Evolutionary conservation across 2,329 filamentous ascomycete genomes (phyloP).

Genomic region (Ascochyta lentis): DNA sequence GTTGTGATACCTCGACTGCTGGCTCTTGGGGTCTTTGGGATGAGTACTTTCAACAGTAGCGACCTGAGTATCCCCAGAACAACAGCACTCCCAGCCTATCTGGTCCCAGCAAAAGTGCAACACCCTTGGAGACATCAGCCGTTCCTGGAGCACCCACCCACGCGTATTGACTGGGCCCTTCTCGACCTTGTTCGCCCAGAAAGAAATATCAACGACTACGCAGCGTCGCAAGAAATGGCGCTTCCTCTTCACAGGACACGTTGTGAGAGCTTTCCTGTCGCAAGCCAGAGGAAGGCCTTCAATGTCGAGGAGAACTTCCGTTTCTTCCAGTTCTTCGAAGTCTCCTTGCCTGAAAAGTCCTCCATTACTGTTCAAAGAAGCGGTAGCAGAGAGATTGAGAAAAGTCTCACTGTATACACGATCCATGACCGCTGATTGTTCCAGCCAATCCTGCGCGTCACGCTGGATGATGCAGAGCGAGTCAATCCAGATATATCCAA

Average conservation of each 20-base stretch:
- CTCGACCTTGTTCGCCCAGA: slow-evolving; percentile 25
- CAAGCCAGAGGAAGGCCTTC: slow-evolving; percentile 7
- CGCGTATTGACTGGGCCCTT: slow-evolving; percentile 24
- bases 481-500: background rate
- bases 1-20: background rate
- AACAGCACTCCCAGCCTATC: slow-evolving; percentile 31
- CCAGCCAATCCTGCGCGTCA: slow-evolving; percentile 24
- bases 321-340: slow-evolving; percentile 15
- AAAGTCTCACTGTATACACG: slow-evolving; percentile 23
- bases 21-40: background rate
- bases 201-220: background rate
- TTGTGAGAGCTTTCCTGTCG: background rate
- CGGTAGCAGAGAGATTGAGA: slow-evolving; percentile 35
- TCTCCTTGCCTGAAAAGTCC: slow-evolving; percentile 22
- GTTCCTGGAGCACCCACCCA: slow-evolving; percentile 36
- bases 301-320: slow-evolving; percentile 22
- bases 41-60: background rate
- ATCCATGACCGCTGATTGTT: slow-evolving; percentile 23
- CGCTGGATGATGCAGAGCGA: background rate
- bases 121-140: slow-evolving; percentile 28
- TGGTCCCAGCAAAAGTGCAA: slow-evolving; percentile 30
- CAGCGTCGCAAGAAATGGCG: background rate
- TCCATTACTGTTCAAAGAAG: slow-evolving; percentile 16
- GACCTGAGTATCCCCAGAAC: slow-evolving; percentile 1
- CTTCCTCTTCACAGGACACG: background rate